These are phyloP conservation scores for Lachancea sp. DNA, from an alignment of 805 yeast genomes.

Conservation along the genomic window DNA sequence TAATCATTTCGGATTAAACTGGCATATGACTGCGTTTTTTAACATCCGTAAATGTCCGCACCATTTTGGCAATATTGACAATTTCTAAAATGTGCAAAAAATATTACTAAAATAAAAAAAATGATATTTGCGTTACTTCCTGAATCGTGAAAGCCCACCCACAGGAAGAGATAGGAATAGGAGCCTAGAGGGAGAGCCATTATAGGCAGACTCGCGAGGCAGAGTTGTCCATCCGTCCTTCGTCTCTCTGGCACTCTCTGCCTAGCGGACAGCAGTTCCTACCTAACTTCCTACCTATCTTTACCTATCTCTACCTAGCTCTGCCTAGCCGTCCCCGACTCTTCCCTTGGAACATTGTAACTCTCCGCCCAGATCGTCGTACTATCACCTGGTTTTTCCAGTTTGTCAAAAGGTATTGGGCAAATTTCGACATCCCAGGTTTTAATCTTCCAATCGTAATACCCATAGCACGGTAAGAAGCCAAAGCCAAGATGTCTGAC, in stretches of 20 bases:
- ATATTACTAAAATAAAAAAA: background rate
- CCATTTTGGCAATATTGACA: background rate
- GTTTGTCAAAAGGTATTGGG: slow-evolving; percentile 3
- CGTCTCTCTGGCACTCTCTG: no score
- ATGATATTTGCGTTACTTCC: background rate
- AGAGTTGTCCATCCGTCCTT: no score
- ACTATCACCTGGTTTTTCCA: background rate
- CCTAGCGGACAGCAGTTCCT: background rate
- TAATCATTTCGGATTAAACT: no score
- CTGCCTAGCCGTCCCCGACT: background rate
- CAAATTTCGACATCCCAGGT: slow-evolving; percentile 1
- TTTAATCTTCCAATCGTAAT: background rate
- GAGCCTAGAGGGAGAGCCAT: no score
- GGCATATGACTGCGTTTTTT: no score
- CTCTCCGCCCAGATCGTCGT: background rate
- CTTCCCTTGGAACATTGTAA: no score
- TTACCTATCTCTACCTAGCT: slow-evolving; percentile 2
- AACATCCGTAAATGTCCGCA: background rate
- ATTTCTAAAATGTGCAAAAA: background rate
- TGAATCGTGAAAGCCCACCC: background rate
- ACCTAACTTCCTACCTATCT: background rate
- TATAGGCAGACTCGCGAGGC: no score
- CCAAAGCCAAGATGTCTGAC: slow-evolving; percentile 61
- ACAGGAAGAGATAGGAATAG: no score
- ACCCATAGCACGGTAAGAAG: slow-evolving; percentile 8